Conservation (phyloP, 257 asterid species). For the Knoxia roxburghii region DNA sequence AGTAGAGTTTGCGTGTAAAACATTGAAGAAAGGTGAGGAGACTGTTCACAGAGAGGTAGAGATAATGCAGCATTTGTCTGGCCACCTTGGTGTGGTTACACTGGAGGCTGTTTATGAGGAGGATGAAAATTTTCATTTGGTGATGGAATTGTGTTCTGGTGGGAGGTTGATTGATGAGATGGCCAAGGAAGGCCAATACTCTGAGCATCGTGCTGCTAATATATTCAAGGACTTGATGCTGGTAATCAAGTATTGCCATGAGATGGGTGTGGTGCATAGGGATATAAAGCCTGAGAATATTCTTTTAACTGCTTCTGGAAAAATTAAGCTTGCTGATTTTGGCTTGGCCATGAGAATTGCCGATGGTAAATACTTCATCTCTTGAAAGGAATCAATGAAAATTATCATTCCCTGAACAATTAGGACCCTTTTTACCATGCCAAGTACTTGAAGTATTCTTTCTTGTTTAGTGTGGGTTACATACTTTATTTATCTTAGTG, state of each 20-base stretch:
- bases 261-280: slow-evolving; percentile 50
- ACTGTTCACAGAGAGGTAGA: slow-evolving; percentile 45
- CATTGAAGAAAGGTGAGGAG: slow-evolving; percentile 43
- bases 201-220: slow-evolving; percentile 42
- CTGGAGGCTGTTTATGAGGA: slow-evolving; percentile 42
- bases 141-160: slow-evolving; percentile 47
- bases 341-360: slow-evolving; percentile 55
- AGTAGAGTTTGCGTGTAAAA: slow-evolving; percentile 39
- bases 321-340: slow-evolving; percentile 46
- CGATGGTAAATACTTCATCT: slow-evolving; percentile 21
- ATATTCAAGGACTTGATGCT: slow-evolving; percentile 42
- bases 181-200: slow-evolving; percentile 28
- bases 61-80: slow-evolving; percentile 50
- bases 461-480: not conserved
- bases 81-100: slow-evolving; percentile 40
- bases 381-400: not conserved
- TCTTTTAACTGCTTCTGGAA: slow-evolving; percentile 40
- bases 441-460: not conserved
- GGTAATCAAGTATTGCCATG: slow-evolving; percentile 47
- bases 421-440: not conserved
- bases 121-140: slow-evolving; percentile 36
- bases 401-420: not conserved
- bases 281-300: slow-evolving; percentile 49
- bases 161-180: slow-evolving; percentile 49
- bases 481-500: not conserved